Evolutionary conservation across 768 basidiomycete genomes (phyloP).

Genomic region (Infundibulicybe gibba): DNA sequence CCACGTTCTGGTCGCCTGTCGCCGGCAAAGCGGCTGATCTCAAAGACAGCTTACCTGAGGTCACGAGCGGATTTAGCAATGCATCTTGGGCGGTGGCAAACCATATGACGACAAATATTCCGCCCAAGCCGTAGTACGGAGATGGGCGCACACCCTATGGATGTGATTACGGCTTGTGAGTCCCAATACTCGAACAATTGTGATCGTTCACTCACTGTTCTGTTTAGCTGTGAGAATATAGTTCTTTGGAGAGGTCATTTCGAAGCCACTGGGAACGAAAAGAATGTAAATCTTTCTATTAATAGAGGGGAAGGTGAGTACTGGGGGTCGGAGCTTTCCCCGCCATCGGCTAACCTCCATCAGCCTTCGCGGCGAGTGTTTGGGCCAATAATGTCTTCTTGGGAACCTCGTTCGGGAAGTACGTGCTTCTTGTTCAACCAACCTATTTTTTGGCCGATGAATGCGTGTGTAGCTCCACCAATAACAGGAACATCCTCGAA

Average conservation of each 20-base stretch:
- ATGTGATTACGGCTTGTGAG: slow-evolving; percentile 85
- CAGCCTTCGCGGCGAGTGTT: slow-evolving; percentile 79
- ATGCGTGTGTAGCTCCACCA: slow-evolving; percentile 52
- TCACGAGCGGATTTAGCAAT: slow-evolving; percentile 55
- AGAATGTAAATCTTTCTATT: slow-evolving; percentile 69
- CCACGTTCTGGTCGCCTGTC: slow-evolving; percentile 77
- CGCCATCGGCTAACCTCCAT: slow-evolving; percentile 1
- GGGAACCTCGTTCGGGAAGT: slow-evolving; percentile 74
- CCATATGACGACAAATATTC: slow-evolving; percentile 72
- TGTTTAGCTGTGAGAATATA: slow-evolving; percentile 72
- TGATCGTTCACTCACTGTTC: not conserved
- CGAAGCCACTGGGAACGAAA: slow-evolving; percentile 52
- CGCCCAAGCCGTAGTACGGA: slow-evolving; percentile 64
- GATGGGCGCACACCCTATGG: slow-evolving; percentile 79
- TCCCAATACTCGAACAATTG: slow-evolving; percentile 2
- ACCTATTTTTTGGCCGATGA: not conserved
- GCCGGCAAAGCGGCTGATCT: slow-evolving; percentile 34
- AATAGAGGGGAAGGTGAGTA: slow-evolving; percentile 72
- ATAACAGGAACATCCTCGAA: slow-evolving; percentile 53
- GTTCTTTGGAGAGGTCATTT: slow-evolving; percentile 86
- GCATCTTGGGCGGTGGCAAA: slow-evolving; percentile 61
- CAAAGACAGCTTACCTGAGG: slow-evolving; percentile 73
- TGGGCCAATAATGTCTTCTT: slow-evolving; percentile 77
- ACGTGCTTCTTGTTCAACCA: slow-evolving; percentile 13
- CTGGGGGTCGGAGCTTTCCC: not conserved